Evolutionary conservation across 2,329 filamentous ascomycete species (phyloP).

Genomic region (Knufia fluminis): DNA sequence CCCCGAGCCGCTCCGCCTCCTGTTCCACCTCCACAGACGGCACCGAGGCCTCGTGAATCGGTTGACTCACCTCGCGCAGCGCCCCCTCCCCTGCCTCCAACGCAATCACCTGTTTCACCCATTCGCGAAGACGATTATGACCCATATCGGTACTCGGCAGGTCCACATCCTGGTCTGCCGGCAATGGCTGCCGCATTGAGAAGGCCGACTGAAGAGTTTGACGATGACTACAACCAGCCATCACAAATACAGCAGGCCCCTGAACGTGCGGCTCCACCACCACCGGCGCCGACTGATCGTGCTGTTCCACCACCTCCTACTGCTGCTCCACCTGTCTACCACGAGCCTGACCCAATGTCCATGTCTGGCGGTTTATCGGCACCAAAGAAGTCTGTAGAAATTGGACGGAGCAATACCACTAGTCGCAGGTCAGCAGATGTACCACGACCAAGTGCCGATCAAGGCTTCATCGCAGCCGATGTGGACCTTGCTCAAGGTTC

Average conservation of each 20-base stretch:
- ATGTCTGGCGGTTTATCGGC: slow-evolving; percentile 23
- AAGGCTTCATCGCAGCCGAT: slow-evolving; percentile 79
- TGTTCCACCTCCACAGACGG: slow-evolving; percentile 40
- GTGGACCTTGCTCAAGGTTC: slow-evolving; percentile 66
- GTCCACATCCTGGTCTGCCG: slow-evolving; percentile 19
- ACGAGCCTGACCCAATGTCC: slow-evolving; percentile 36
- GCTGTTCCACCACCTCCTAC: slow-evolving; percentile 31
- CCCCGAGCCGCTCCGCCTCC: slow-evolving; percentile 63
- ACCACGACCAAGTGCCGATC: slow-evolving; percentile 62
- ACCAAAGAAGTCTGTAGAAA: slow-evolving; percentile 56
- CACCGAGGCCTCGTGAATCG: slow-evolving; percentile 51
- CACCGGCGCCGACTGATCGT: slow-evolving; percentile 29
- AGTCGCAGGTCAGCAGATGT: slow-evolving; percentile 64
- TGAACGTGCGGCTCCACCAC: slow-evolving; percentile 28
- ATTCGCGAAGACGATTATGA: slow-evolving; percentile 45
- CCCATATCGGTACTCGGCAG: slow-evolving; percentile 42
- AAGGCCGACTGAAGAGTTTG: slow-evolving; percentile 26
- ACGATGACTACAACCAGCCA: slow-evolving; percentile 32
- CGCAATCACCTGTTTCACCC: slow-evolving; percentile 39
- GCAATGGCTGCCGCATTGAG: slow-evolving; percentile 12
- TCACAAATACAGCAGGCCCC: slow-evolving; percentile 34
- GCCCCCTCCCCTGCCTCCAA: slow-evolving; percentile 53
- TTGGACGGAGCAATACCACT: slow-evolving; percentile 43
- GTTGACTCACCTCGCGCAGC: slow-evolving; percentile 61
- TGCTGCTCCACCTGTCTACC: slow-evolving; percentile 23